These are phyloP conservation scores for Bauhinia variegata DNA, from an alignment of 306 rosid species.

Conservation along the genomic window DNA sequence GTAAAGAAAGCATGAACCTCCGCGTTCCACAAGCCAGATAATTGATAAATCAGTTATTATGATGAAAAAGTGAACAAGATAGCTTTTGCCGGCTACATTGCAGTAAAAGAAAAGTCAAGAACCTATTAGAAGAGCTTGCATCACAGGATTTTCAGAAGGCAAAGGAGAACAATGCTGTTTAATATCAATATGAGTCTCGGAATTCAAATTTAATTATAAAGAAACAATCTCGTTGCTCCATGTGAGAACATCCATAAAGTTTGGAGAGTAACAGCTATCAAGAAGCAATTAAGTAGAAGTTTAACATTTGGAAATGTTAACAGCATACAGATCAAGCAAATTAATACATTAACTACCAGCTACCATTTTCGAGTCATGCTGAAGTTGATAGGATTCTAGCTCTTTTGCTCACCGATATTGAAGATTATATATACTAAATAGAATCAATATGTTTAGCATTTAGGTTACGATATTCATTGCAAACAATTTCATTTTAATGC, in stretches of 20 bases:
- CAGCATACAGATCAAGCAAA: constrained; percentile 8
- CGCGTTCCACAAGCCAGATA: constrained; percentile 7
- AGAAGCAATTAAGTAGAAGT: neutral
- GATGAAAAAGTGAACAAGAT: neutral
- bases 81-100: constrained; percentile 23
- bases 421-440: neutral
- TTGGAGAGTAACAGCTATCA: constrained; percentile 5
- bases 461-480: neutral
- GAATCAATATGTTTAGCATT: neutral
- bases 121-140: neutral
- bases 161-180: neutral
- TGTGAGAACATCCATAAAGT: neutral
- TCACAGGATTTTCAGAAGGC: constrained; percentile 1
- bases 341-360: neutral
- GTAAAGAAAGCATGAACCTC: constrained; percentile 18
- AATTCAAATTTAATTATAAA: constrained; percentile 4
- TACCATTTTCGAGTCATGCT: neutral
- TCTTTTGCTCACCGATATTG: constrained; percentile 11
- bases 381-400: neutral
- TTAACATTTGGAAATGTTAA: constrained; percentile 13
- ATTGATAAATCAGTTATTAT: neutral
- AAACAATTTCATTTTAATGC: constrained; percentile 5
- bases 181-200: neutral
- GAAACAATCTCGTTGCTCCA: neutral
- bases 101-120: constrained; percentile 7